Percentiles rank a stretch among this genome's conserved stretches.
phyloP scores from a whole-genome alignment of 2,329 filamentous ascomycete species.

The Onygena corvina region DNA sequence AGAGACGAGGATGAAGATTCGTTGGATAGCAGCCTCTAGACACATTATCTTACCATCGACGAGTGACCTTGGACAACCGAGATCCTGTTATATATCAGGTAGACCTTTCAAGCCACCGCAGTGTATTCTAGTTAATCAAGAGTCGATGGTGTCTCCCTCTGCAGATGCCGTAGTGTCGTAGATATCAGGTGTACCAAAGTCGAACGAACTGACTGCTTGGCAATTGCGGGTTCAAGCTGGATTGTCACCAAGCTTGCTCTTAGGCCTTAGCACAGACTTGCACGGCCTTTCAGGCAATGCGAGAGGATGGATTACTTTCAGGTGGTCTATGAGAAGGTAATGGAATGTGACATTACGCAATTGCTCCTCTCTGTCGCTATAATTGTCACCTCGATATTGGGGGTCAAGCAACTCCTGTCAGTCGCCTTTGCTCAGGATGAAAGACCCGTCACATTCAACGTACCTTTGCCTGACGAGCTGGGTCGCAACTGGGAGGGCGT shows the following conservation, averaged over 20 bases:
- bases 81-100: too few species aligned
- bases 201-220: too few species aligned
- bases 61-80: too few species aligned
- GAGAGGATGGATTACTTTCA: conserved; percentile 12
- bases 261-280: neutral
- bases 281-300: neutral
- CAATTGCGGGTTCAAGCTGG: neutral
- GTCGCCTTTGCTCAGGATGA: conserved; percentile 20
- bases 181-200: too few species aligned
- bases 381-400: conserved; percentile 7
- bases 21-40: too few species aligned
- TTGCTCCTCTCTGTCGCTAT: conserved; percentile 10
- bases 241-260: neutral
- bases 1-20: neutral
- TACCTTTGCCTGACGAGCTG: conserved; percentile 28
- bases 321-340: conserved; percentile 2
- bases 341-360: conserved; percentile 4
- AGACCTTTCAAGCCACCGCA: too few species aligned
- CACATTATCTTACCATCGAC: too few species aligned
- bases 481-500: conserved; percentile 22
- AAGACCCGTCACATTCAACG: conserved; percentile 28
- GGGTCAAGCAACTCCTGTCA: conserved; percentile 8
- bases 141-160: too few species aligned
- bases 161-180: too few species aligned
- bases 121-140: too few species aligned